These are phyloP conservation scores for Dactylis glomerata DNA, from an alignment of 176 grass and related monocot species.

Conservation along the genomic window DNA sequence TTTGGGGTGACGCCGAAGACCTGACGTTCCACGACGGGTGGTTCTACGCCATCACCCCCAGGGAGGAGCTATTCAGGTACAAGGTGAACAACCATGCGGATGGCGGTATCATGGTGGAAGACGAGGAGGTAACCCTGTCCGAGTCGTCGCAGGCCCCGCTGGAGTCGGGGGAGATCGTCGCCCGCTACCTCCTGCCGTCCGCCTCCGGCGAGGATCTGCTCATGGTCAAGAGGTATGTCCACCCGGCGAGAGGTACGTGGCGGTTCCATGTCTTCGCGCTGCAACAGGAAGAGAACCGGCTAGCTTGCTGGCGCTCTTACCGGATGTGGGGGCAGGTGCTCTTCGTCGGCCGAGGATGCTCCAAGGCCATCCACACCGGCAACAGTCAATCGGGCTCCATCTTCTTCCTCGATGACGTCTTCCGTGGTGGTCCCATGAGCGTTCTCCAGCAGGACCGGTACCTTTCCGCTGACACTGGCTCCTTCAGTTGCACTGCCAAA, in stretches of 20 bases:
- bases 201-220: background rate
- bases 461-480: background rate
- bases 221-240: background rate
- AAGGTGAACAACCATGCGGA: no score
- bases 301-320: background rate
- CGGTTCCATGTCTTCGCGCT: background rate
- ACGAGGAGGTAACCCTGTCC: no score
- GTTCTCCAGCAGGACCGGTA: background rate
- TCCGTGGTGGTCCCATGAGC: background rate
- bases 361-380: background rate
- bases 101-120: no score
- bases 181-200: background rate
- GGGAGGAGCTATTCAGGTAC: background rate
- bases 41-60: background rate
- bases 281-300: background rate
- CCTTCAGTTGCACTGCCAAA: background rate
- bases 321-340: background rate
- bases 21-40: background rate
- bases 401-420: conserved; percentile 30
- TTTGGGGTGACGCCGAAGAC: background rate
- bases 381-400: background rate
- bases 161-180: background rate
- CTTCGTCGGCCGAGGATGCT: conserved; percentile 27
- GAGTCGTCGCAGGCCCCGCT: no score
- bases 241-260: background rate